phyloP scores from a whole-genome alignment of 169 alveolate species.

The Theileria parva region DNA sequence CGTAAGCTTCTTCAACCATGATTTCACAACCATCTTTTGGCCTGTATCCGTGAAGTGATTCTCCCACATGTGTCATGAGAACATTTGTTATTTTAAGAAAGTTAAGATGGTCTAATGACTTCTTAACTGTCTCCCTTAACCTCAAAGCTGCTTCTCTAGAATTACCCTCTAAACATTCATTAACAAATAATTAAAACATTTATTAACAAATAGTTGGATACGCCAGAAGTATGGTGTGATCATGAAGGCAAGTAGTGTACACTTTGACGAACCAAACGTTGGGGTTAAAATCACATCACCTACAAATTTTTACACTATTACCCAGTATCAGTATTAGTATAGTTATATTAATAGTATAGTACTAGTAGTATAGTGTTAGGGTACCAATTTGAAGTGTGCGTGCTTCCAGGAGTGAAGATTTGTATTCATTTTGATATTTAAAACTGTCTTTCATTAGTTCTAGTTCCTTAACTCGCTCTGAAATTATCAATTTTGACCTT shows the following conservation, averaged over 20 bases:
- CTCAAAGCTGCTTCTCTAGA: constrained; percentile 59
- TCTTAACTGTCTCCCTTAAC: constrained; percentile 45
- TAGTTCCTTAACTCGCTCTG: constrained; percentile 51
- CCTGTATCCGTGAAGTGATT: constrained; percentile 52
- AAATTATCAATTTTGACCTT: constrained; percentile 48
- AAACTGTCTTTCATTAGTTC: constrained; percentile 25
- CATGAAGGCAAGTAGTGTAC: constrained; percentile 58
- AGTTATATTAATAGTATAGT: too few species aligned
- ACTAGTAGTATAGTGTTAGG: background rate
- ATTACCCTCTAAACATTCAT: constrained; percentile 18
- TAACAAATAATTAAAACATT: too few species aligned
- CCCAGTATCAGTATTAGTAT: background rate
- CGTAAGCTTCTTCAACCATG: constrained; percentile 63
- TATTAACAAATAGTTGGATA: background rate
- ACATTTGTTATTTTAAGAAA: constrained; percentile 36
- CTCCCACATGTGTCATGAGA: constrained; percentile 42
- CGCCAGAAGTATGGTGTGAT: constrained; percentile 64
- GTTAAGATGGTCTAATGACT: constrained; percentile 38
- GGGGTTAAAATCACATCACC: constrained; percentile 69
- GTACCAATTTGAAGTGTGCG: constrained; percentile 26
- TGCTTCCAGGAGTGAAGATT: constrained; percentile 24
- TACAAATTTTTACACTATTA: background rate
- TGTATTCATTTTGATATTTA: constrained; percentile 20
- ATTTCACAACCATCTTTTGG: constrained; percentile 33
- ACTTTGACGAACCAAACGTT: constrained; percentile 42